These are phyloP conservation scores for Mycena vitilis DNA, from an alignment of 768 basidiomycete species.

Conservation along the genomic window DNA sequence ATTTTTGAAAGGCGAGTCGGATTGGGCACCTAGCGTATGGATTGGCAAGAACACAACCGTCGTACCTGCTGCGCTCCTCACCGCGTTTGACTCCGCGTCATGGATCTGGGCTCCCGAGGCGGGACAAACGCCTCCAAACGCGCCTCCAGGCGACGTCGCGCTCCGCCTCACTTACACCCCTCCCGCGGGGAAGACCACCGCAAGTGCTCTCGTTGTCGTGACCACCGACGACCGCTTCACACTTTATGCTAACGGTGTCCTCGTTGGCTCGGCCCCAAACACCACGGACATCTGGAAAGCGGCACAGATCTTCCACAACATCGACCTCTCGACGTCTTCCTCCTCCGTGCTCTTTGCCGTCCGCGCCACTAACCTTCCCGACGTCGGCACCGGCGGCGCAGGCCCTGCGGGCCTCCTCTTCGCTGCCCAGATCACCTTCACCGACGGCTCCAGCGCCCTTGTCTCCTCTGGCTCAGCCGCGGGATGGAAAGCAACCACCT, in stretches of 20 bases:
- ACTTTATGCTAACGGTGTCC: conserved; percentile 43
- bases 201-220: conserved; percentile 38
- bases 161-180: conserved; percentile 45
- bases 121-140: conserved; percentile 23
- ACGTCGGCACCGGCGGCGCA: conserved; percentile 32
- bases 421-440: conserved; percentile 40
- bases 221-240: conserved; percentile 45
- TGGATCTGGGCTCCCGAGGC: conserved; percentile 33
- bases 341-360: conserved; percentile 42
- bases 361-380: conserved; percentile 41
- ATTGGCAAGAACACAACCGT: conserved; percentile 42
- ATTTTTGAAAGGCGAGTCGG: conserved; percentile 34
- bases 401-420: conserved; percentile 45
- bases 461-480: conserved; percentile 38
- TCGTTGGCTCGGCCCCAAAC: conserved; percentile 40
- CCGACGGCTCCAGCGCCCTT: conserved; percentile 41
- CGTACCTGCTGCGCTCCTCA: conserved; percentile 35
- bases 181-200: conserved; percentile 40
- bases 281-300: conserved; percentile 41
- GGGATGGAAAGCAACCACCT: conserved; percentile 39
- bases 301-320: conserved; percentile 39
- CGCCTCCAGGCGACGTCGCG: conserved; percentile 35
- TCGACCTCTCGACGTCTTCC: conserved; percentile 34
- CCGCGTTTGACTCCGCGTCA: conserved; percentile 38
- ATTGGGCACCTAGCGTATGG: conserved; percentile 44